Evolutionary conservation across 768 basidiomycete genomes (phyloP), one percentile per base, ranked within the genome.

Genomic region (Baorangia bicolor): DNA sequence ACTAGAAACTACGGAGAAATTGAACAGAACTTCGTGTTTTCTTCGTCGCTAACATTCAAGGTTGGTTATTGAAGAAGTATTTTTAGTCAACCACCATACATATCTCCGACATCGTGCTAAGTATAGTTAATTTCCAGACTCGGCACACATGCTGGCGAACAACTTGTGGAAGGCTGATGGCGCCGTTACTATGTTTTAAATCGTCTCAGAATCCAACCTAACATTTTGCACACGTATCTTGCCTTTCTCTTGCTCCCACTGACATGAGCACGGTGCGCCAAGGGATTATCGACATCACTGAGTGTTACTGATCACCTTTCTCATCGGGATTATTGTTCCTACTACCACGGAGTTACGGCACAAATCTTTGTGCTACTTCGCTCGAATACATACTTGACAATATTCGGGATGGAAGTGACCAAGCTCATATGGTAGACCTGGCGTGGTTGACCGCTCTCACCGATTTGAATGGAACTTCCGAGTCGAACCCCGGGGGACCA

Each of bases 1-100:
- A 16, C 21, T 46, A 12, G 57, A 57, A 20, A 33, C 33, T 4
- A 55, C 33, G 3, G 50, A 64, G 43, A 60, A 44, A 31, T 5
- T 4, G 28, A 20, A 30, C 8, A 20, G 28, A 14, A 46, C 31
- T 11, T 33, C 31, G 14, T 31, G 45, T 46, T 31, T 46, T 37
- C 18, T n/a, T 35, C 34, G 18, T n/a, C 34, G n/a, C 8, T n/a
- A 14, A 12, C 18, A 20, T 27, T 20, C 28, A 30, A 20, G 16
- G 21, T 18, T 23, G 21, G 21, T 4, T 6, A 11, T 16, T 25
- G 35, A 37, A 37, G 9, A 37, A 10, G 16, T 37, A 4, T 37
- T 37, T 37, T 30, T 30, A 11, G 10, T 30, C 30, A 11, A 30
- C 11, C 30, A 30, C 30, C 1, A 11, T 30, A 18, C 35, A 8